Evolutionary conservation across 2,329 filamentous ascomycete species (phyloP), one percentile per base, ranked within the genome.

Genomic region (Plectosphaerella plurivora): DNA sequence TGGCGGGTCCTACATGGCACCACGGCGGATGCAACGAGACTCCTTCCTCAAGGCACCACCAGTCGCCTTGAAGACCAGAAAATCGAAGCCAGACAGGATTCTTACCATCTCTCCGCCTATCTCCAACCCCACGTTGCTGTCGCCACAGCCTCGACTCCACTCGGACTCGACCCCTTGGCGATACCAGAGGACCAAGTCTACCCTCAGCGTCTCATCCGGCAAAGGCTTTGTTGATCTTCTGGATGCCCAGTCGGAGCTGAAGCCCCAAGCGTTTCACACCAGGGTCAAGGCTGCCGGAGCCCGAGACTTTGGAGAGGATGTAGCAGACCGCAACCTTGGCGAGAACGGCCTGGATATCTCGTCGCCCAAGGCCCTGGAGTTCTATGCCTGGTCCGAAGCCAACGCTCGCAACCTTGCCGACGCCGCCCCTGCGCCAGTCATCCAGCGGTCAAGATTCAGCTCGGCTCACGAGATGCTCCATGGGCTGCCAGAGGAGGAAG

Each of bases 271-370:
- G 54, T 82, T 83, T 57, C 67, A 68, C 47, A 68, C 69, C 10
- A 71, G 79, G 15, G 59, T 83, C 3, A 64, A 73, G 51, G 79
- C 81, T 1, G 62, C 77, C 1, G 81, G 81, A 2, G 68, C 70
- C 0, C 72, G 74, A 44, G 75, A 80, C 48, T 85, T 82, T 57
- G 83, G 78, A n/a, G 84, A 87, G 61, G 83, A 86, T 61, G 81
- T 86, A 2, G 83, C 82, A 2, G 81, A 85, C 57, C 73, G 84
- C 35, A 87, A 87, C 55, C 69, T 82, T 45, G 65, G 63, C 4
- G 62, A 69, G 22, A 76, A 71, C 20, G 59, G 61, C 2, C 35
- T 64, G 36, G 58, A 70, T 49, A 55, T 72, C 6, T 58, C 64
- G 8, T 70, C 68, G 2, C 51, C 61, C 11, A 66, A 65, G 11